Evolutionary conservation across 169 alveolate genomes (phyloP).

Genomic region (Babesia bigemina): DNA sequence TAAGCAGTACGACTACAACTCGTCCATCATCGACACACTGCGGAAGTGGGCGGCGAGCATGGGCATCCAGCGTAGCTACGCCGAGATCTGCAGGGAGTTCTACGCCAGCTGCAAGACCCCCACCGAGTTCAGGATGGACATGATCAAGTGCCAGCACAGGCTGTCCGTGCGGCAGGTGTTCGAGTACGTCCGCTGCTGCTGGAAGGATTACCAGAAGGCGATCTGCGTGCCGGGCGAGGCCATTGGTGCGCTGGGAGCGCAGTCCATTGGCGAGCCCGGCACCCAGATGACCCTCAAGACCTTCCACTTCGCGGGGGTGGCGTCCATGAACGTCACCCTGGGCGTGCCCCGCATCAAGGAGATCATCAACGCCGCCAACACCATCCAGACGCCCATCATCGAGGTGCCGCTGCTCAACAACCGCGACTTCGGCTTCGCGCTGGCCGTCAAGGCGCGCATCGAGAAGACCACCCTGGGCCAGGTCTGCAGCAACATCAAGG

Average conservation of each 20-base stretch:
- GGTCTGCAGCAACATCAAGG: conserved; percentile 86
- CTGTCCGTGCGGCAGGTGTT: conserved; percentile 82
- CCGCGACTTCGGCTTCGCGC: conserved; percentile 79
- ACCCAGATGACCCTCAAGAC: conserved; percentile 99
- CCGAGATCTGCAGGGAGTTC: conserved; percentile 10
- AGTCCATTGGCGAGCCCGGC: conserved; percentile 99
- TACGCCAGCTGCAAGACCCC: conserved; percentile 4
- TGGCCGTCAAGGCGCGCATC: conserved; percentile 87
- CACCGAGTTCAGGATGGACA: conserved; percentile 14
- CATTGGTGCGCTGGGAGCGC: conserved; percentile 99
- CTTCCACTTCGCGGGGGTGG: conserved; percentile 98
- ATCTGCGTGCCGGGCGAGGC: conserved; percentile 98
- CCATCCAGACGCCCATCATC: conserved; percentile 95
- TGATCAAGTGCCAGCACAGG: conserved; percentile 59
- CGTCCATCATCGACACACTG: conserved; percentile 1
- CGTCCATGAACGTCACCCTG: conserved; percentile 96
- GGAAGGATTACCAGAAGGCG: conserved; percentile 90
- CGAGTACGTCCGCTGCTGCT: conserved; percentile 83
- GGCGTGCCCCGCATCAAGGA: conserved; percentile 99
- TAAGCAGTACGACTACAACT: conserved; percentile 4
- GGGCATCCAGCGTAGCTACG: conserved; percentile 16
- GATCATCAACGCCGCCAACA: conserved; percentile 95
- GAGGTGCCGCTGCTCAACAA: conserved; percentile 82
- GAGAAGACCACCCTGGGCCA: conserved; percentile 87
- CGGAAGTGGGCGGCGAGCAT: conserved; percentile 8